Evolutionary conservation across 2,329 filamentous ascomycete species (phyloP), one percentile per base, ranked within the genome.

Genomic region (Hymenoscyphus infarciens): DNA sequence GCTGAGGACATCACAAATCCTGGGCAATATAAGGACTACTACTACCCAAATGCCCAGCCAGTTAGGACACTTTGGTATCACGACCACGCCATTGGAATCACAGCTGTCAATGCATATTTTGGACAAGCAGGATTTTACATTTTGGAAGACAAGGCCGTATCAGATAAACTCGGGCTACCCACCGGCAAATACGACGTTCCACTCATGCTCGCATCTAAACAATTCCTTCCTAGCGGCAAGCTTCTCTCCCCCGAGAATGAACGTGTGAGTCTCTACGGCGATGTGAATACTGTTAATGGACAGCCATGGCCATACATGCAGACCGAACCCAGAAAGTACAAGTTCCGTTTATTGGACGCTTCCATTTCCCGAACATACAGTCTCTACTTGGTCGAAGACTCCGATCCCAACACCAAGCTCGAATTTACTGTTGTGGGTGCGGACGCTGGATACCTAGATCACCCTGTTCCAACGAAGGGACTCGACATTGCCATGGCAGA

Each of bases 241-340:
- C 76, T 86, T 8, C 73, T 77, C 19, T 80, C 78, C 5, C 77
- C 80, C 0, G 75, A 74, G 1, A 75, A 77, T 19, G 79, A 83
- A 64, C 72, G 73, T 1, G 74, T 75, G 27, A 81, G 78, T 64
- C 74, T 84, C n/a, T 84, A 78, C 68, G 83, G 83, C 42, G 83
- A 86, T 67, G 74, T 83, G 1, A 83, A 85, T 58, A 79, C 85
- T 54, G 83, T 85, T 61, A 86, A 86, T 67, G 81, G 81, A 6
- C 79, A 83, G 64, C 83, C 83, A 2, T 87, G 83, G 83, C 84
- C 84, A 2, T 85, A 77, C 65, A 67, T 84, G 10, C 77, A 79
- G n/a, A 83, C 86, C 3, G 81, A 87, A 72, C 83, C 82, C 6
- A 79, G 83, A 69, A 86, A 85, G 71, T 86, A 87, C 72, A 81